Evolutionary conservation across 2,329 filamentous ascomycete genomes (phyloP), one percentile per base, ranked within the genome.

Genomic region (Beauveria sp.): DNA sequence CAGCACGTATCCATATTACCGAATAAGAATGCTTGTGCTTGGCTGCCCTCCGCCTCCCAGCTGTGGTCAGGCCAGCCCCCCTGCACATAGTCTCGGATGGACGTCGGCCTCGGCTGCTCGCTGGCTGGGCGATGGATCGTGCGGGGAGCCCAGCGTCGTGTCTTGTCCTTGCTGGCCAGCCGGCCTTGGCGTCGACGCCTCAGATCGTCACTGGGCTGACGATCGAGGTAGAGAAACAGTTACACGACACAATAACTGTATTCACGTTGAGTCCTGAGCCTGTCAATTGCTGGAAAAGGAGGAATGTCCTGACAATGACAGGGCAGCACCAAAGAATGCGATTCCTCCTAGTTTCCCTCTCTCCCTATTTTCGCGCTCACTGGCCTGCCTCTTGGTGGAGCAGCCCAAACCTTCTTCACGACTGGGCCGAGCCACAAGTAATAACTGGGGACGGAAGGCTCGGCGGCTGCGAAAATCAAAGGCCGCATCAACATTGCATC

Each of bases 91-190:
- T 18, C 14, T 18, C 14, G 18, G 47, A 38, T 30, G 28, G 40
- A 24, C 40, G 14, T 5, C 26, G 28, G n/a, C 20, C 51, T 40
- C 52, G 52, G 52, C 52, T 55, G 38, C 40, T 55, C 52, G 40
- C 52, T 38, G 28, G 42, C 56, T 58, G 34, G 46, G 57, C 57
- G 57, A 60, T 60, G 57, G 57, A 60, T 60, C 49, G 57, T 60
- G 49, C 38, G 57, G 57, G 57, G 57, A 46, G 57, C 12, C 30
- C 28, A 26, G 30, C 3, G 22, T 45, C 40, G 20, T 42, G 52
- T 43, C 38, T 26, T 30, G 38, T 55, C 40, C 24, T 52, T 38
- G 28, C 50, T 30, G 22, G 16, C 22, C 18, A 22, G 16, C 51
- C 10, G 5, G 28, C 22, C 52, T 55, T 55, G 52, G 52, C 52